These are phyloP conservation scores for Lodderomyces jiufengensis DNA, from an alignment of 1,139 yeast genomes.

Conservation along the genomic window DNA sequence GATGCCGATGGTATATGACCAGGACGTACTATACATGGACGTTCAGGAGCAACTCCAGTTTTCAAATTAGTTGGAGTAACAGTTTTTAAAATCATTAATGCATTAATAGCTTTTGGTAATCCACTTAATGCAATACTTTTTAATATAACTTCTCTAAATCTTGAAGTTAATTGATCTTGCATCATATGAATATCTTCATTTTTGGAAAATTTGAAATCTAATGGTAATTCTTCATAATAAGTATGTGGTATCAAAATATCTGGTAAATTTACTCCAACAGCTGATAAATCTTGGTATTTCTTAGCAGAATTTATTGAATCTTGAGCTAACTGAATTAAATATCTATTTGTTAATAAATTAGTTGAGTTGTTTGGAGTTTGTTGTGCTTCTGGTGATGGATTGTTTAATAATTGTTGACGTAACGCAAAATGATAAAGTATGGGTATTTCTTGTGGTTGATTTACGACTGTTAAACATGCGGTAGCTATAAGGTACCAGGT, in stretches of 20 bases:
- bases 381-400: background rate
- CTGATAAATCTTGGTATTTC: constrained; percentile 36
- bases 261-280: constrained; percentile 45
- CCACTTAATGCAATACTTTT: constrained; percentile 80
- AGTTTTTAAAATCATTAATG: constrained; percentile 61
- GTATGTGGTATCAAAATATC: constrained; percentile 42
- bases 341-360: constrained; percentile 22
- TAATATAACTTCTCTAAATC: constrained; percentile 71
- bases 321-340: constrained; percentile 29
- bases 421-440: constrained; percentile 71
- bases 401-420: constrained; percentile 38
- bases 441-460: constrained; percentile 79
- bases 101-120: constrained; percentile 79
- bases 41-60: constrained; percentile 27
- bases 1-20: constrained; percentile 37
- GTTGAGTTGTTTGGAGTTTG: background rate
- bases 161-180: constrained; percentile 46
- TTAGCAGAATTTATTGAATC: constrained; percentile 38
- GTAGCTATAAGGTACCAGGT: constrained; percentile 77
- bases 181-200: constrained; percentile 34
- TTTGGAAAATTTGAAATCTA: constrained; percentile 30
- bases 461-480: constrained; percentile 77
- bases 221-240: constrained; percentile 38
- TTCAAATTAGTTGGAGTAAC: constrained; percentile 56
- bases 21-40: constrained; percentile 31